These are phyloP conservation scores for Linnemannia schmuckeri DNA, from an alignment of 192 early-diverging fungal genomes.

Conservation along the genomic window DNA sequence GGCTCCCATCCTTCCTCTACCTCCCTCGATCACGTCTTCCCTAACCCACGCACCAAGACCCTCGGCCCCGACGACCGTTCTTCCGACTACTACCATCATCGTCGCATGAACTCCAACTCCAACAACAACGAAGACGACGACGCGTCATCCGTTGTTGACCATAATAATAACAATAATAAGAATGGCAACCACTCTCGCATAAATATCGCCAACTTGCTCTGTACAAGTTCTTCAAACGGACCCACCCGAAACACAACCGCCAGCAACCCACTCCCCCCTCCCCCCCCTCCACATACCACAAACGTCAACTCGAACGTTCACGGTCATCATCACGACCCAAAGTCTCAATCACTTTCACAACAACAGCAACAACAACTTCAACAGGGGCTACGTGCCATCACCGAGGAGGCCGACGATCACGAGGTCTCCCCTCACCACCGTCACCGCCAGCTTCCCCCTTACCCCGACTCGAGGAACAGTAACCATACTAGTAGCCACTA, in stretches of 20 bases:
- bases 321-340: not conserved
- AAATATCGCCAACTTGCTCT: slow-evolving; percentile 42
- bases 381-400: slow-evolving; percentile 38
- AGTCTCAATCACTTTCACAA: not conserved
- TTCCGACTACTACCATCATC: not conserved
- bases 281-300: not conserved
- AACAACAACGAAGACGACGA: not conserved
- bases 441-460: not conserved
- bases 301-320: not conserved
- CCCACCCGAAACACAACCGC: not conserved
- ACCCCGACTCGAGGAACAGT: not conserved
- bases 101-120: not conserved
- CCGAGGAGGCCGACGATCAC: slow-evolving; percentile 32
- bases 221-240: slow-evolving; percentile 1
- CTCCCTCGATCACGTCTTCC: not conserved
- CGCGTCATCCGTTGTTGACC: too few species aligned
- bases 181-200: slow-evolving; percentile 30
- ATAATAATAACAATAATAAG: slow-evolving; percentile 17
- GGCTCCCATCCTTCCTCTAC: not conserved
- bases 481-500: slow-evolving; percentile 3
- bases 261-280: too few species aligned
- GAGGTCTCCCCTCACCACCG: not conserved
- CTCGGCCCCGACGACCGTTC: not conserved
- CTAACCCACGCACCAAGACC: not conserved
- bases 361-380: slow-evolving; percentile 6